Evolutionary conservation across 208 protist species (phyloP).

Genomic region (Trypanosoma scelopori): DNA sequence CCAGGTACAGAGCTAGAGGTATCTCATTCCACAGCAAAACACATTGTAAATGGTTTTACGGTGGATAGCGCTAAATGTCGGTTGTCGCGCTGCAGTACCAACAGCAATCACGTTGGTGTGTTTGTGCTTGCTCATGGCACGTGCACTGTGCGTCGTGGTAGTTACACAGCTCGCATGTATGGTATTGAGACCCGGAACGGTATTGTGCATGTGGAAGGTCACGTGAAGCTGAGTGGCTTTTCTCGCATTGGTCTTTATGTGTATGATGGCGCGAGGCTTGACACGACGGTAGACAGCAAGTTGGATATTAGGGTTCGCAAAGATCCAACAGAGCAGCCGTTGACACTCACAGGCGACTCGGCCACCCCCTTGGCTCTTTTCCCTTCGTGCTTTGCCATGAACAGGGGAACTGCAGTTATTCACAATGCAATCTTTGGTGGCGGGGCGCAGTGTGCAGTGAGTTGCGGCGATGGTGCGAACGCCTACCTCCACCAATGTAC

Average conservation of each 20-base stretch:
- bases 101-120: conserved; percentile 64
- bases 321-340: background rate
- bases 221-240: conserved; percentile 70
- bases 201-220: conserved; percentile 53
- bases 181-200: conserved; percentile 58
- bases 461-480: conserved; percentile 43
- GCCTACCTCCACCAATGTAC: conserved; percentile 41
- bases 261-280: conserved; percentile 42
- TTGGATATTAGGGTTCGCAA: conserved; percentile 49
- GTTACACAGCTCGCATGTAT: conserved; percentile 58
- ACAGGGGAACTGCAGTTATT: conserved; percentile 49
- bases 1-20: conserved; percentile 54
- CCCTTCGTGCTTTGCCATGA: conserved; percentile 57
- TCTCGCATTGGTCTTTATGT: conserved; percentile 61
- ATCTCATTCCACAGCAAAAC: conserved; percentile 49
- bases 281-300: conserved; percentile 40
- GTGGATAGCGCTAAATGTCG: conserved; percentile 51
- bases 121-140: conserved; percentile 61
- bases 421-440: conserved; percentile 53
- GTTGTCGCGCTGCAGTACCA: conserved; percentile 54
- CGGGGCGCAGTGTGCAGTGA: conserved; percentile 54
- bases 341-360: conserved; percentile 1
- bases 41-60: conserved; percentile 73
- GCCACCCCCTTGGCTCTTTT: conserved; percentile 25
- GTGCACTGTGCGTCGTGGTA: conserved; percentile 51